Evolutionary conservation across 805 yeast genomes (phyloP), one percentile per base, ranked within the genome.

Genomic region (Candida wancherniae): DNA sequence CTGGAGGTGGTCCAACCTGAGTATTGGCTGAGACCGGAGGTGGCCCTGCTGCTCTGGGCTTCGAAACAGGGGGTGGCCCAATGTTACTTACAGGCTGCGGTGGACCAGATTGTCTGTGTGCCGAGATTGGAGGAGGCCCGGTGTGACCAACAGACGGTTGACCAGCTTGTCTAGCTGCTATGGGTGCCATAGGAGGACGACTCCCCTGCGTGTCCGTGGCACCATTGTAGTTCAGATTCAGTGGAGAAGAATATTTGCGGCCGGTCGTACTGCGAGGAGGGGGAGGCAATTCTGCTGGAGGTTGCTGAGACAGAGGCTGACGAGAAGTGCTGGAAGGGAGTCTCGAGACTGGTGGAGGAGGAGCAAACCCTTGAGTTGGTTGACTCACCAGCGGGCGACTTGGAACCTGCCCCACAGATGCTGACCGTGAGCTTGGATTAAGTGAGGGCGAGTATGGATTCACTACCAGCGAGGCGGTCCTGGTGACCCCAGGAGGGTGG

Each of bases 361-460:
- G 36, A 17, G 20, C 17, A 16, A 33, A 28, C 10, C 34, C 27
- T 15, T 26, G 43, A 2, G 41, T 17, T 2, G 29, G n/a, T 9
- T 29, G 24, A 14, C 36, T 34, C n/a, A 24, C 31, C 20, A 29
- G 5, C 4, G 40, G 24, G 13, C 39, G 35, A 19, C 15, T 28
- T 5, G 40, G 29, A 4, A 19, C 24, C 15, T 25, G 28, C 11
- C 28, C 29, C 34, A 25, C 34, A 4, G 29, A 24, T 10, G 29
- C 19, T 15, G n/a, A n/a, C 35, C 27, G n/a, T 19, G 26, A n/a
- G 12, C 19, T 9, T n/a, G n/a, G n/a, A n/a, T n/a, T 15, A 2
- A 28, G 19, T 7, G 31, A 24, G 7, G 45, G 45, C 8, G 45
- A 29, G 19, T 40, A 40, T 9, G 45, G 45, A 28, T 40, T 40